These are phyloP conservation scores for Filosporella fistucella DNA, from an alignment of 495 filamentous ascomycete genomes.

Conservation along the genomic window DNA sequence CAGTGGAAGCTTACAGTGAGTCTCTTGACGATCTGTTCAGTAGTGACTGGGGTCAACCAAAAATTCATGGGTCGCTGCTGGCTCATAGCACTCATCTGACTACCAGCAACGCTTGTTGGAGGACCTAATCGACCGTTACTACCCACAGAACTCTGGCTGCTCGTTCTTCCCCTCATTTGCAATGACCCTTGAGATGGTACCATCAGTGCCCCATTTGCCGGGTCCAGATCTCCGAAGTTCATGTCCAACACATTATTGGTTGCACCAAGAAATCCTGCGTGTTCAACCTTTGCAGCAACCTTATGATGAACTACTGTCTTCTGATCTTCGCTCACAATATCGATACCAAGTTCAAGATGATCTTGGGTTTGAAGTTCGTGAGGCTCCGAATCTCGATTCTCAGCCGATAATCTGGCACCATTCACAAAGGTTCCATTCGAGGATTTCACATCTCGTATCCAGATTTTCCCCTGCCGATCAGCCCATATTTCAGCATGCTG, in stretches of 20 bases:
- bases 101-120: slow-evolving; percentile 40
- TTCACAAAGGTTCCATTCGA: slow-evolving; percentile 99
- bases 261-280: slow-evolving; percentile 72
- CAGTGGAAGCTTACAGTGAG: slow-evolving; percentile 63
- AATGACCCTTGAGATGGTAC: slow-evolving; percentile 40
- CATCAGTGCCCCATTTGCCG: slow-evolving; percentile 65
- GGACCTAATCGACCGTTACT: slow-evolving; percentile 49
- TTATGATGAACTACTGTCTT: slow-evolving; percentile 98
- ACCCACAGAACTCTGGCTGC: slow-evolving; percentile 64
- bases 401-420: slow-evolving; percentile 79
- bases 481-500: slow-evolving; percentile 98
- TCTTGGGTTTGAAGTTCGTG: slow-evolving; percentile 86
- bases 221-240: slow-evolving; percentile 84
- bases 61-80: slow-evolving; percentile 70
- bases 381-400: slow-evolving; percentile 92
- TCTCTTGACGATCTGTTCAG: slow-evolving; percentile 92
- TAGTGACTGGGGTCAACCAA: slow-evolving; percentile 83
- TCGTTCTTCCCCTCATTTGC: slow-evolving; percentile 61
- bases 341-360: slow-evolving; percentile 89
- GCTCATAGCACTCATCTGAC: slow-evolving; percentile 47
- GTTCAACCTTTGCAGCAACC: slow-evolving; percentile 91
- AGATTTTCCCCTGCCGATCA: slow-evolving; percentile 82
- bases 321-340: slow-evolving; percentile 97
- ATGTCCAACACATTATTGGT: slow-evolving; percentile 75
- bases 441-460: slow-evolving; percentile 95